Conservation (phyloP, 345 rosid genomes). For the Corchorus olitorius region DNA sequence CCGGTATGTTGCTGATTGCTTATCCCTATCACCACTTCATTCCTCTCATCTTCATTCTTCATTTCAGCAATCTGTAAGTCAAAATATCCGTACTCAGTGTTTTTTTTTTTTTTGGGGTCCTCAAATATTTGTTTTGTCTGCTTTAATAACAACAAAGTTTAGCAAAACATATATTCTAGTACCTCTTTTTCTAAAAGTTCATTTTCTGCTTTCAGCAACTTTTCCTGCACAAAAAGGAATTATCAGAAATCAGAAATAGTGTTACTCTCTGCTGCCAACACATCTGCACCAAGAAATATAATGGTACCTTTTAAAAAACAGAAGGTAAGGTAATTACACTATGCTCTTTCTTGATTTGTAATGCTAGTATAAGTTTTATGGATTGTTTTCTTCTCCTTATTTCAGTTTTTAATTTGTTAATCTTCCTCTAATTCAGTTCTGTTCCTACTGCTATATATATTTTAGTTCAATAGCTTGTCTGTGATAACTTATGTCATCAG, state of each 20-base stretch:
- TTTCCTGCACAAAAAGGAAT: conserved; percentile 12
- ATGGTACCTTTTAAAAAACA: neutral
- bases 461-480: neutral
- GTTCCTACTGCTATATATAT: neutral
- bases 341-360: neutral
- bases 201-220: conserved; percentile 17
- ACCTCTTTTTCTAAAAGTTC: conserved; percentile 3
- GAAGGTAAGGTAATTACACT: neutral
- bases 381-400: neutral
- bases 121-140: neutral
- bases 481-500: neutral
- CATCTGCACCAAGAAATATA: neutral
- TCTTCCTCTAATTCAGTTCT: neutral
- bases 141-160: neutral
- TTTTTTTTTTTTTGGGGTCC: neutral
- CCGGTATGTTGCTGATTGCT: neutral
- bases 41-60: neutral
- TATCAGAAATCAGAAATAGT: neutral
- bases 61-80: conserved; percentile 10
- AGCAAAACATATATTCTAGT: neutral
- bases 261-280: neutral
- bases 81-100: neutral
- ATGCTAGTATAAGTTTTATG: too few species aligned
- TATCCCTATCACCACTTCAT: neutral
- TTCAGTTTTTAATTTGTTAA: neutral